phyloP scores from a whole-genome alignment of 345 rosid genomes.

The Aquilaria yunnanensis region DNA sequence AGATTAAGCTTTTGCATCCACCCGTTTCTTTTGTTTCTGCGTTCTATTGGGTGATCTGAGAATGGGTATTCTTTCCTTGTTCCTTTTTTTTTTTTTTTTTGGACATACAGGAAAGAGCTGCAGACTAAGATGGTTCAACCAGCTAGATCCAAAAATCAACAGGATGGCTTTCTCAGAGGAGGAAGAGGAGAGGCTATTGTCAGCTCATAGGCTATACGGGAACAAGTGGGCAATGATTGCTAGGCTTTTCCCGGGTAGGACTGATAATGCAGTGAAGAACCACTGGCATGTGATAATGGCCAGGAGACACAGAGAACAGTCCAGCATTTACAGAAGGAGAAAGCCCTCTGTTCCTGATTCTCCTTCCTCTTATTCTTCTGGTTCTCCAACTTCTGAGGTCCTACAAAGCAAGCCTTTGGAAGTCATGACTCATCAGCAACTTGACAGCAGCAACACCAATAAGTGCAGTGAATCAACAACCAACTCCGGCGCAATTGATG shows the following conservation, averaged over 20 bases:
- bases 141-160: slow-evolving; percentile 87
- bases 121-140: slow-evolving; percentile 94
- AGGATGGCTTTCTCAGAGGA: slow-evolving; percentile 68
- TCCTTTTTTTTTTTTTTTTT: neutral
- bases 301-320: slow-evolving; percentile 65
- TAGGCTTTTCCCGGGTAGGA: slow-evolving; percentile 76
- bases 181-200: slow-evolving; percentile 72
- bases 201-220: slow-evolving; percentile 68
- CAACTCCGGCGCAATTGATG: slow-evolving; percentile 30
- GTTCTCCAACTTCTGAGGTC: slow-evolving; percentile 7
- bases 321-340: slow-evolving; percentile 38
- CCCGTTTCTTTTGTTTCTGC: neutral
- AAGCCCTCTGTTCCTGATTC: slow-evolving; percentile 22
- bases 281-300: slow-evolving; percentile 99
- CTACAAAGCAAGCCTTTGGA: neutral
- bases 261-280: slow-evolving; percentile 93
- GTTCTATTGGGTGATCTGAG: neutral
- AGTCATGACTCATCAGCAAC: neutral
- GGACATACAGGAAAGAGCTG: slow-evolving; percentile 78
- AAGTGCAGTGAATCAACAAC: slow-evolving; percentile 34
- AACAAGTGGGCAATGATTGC: slow-evolving; percentile 96
- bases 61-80: neutral
- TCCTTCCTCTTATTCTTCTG: neutral
- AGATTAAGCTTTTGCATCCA: neutral
- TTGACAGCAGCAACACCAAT: slow-evolving; percentile 2